phyloP scores from a whole-genome alignment of 73 alveolate species.

The Paramecium caudatum region DNA sequence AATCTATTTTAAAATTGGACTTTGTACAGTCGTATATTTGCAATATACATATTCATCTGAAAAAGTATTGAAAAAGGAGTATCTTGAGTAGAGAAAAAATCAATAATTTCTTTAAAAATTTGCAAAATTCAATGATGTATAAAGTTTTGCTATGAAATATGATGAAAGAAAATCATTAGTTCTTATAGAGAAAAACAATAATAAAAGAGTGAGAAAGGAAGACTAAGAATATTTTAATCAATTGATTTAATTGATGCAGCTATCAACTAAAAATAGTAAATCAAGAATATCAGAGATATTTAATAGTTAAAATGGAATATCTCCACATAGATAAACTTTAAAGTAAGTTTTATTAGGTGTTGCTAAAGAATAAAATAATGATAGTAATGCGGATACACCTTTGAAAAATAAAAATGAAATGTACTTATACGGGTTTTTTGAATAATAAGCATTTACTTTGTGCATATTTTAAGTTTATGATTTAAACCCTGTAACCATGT shows the following conservation, averaged over 20 bases:
- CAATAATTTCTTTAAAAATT: not conserved
- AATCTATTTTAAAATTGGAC: not conserved
- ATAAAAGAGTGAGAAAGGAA: not conserved
- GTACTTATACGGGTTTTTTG: not conserved
- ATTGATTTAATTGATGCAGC: not conserved
- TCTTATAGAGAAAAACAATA: not conserved
- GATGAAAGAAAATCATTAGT: conserved; percentile 37
- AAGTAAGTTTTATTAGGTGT: not conserved
- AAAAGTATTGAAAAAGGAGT: not conserved
- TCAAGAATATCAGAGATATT: not conserved
- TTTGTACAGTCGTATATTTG: not conserved
- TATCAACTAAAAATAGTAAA: not conserved
- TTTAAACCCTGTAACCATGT: not conserved
- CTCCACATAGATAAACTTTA: conserved; percentile 24
- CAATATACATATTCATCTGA: not conserved
- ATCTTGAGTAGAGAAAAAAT: not conserved
- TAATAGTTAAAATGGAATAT: not conserved
- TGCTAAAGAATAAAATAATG: not conserved
- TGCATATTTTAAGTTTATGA: not conserved
- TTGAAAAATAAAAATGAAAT: not conserved
- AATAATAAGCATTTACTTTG: not conserved
- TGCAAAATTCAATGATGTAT: not conserved
- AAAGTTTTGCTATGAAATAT: not conserved
- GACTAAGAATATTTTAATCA: not conserved
- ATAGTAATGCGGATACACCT: not conserved